These are phyloP conservation scores for Mycena citricolor DNA, from an alignment of 1,284 basidiomycete species.

Conservation along the genomic window DNA sequence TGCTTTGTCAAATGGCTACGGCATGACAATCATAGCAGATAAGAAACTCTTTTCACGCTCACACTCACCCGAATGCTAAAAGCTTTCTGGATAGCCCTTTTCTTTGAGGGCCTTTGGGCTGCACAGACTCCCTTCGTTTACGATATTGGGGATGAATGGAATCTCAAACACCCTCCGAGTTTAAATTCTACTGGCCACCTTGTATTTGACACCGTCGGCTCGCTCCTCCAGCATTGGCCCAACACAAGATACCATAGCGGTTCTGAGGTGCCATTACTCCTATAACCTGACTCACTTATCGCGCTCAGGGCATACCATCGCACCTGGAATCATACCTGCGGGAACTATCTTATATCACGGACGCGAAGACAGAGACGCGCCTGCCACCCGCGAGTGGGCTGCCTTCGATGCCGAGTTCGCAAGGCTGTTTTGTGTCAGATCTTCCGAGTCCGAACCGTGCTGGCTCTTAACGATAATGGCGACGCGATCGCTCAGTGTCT, in stretches of 20 bases:
- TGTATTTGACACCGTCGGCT: conserved; percentile 43
- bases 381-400: conserved; percentile 39
- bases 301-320: conserved; percentile 39
- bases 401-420: conserved; percentile 46
- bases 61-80: no score
- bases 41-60: no score
- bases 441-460: conserved; percentile 22
- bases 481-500: conserved; percentile 36
- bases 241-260: conserved; percentile 46
- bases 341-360: conserved; percentile 46
- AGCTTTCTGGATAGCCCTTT: no score
- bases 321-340: conserved; percentile 39
- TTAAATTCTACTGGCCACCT: conserved; percentile 38
- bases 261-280: background rate
- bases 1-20: no score
- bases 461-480: conserved; percentile 39
- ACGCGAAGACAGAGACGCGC: conserved; percentile 22
- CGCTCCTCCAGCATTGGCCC: conserved; percentile 49
- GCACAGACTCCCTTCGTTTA: no score
- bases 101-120: no score
- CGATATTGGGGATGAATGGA: conserved; percentile 19
- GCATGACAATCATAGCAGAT: no score
- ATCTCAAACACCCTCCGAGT: conserved; percentile 24
- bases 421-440: conserved; percentile 33
- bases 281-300: background rate